Percentiles rank a stretch among this genome's conserved stretches.
Evolutionary conservation across 139 green algal genomes (phyloP).

Genomic region (Volvox africanus): DNA sequence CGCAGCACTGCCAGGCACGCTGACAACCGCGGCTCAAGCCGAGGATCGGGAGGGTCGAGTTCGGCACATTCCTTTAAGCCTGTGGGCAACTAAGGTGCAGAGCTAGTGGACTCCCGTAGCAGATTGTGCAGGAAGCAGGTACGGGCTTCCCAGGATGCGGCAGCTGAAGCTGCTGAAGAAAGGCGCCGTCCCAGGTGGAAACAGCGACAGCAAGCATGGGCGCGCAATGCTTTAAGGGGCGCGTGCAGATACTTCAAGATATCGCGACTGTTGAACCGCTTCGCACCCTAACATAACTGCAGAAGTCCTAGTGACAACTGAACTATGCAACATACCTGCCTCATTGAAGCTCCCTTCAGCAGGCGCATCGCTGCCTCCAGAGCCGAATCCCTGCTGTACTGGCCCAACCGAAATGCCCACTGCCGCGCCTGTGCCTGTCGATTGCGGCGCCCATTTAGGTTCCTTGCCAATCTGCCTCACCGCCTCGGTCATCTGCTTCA

Average conservation of each 20-base stretch:
- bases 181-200: too few species aligned
- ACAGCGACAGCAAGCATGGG: too few species aligned
- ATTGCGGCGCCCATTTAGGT: background rate
- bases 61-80: background rate
- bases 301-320: too few species aligned
- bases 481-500: slow-evolving; percentile 55
- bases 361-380: background rate
- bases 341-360: background rate
- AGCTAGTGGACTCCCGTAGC: background rate
- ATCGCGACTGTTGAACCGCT: too few species aligned
- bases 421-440: background rate
- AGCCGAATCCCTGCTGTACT: background rate
- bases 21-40: background rate
- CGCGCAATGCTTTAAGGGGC: too few species aligned
- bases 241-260: too few species aligned
- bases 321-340: background rate
- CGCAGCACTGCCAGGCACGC: slow-evolving; percentile 21
- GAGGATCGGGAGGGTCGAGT: background rate
- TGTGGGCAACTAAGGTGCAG: background rate
- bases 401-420: background rate
- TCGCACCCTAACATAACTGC: too few species aligned
- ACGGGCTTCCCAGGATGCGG: background rate
- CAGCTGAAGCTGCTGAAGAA: background rate
- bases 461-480: slow-evolving; percentile 19
- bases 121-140: background rate